phyloP scores from a whole-genome alignment of 495 filamentous ascomycete species.

The Xylaria bambusicola region DNA sequence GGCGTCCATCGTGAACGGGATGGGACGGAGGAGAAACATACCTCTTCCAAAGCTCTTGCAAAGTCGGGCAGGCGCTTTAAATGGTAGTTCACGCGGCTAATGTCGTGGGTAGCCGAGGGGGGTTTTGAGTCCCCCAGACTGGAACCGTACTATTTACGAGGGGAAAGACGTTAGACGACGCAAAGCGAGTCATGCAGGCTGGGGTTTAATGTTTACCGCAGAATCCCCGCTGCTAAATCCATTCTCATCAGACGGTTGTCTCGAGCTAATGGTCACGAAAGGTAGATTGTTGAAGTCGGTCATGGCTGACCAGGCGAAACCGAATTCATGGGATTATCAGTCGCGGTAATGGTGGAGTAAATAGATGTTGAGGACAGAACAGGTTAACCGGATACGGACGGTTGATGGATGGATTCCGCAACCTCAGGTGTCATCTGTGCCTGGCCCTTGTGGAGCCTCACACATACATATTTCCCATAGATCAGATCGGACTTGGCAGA shows the following conservation, averaged over 20 bases:
- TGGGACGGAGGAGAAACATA: slow-evolving; percentile 30
- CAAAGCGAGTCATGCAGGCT: no score
- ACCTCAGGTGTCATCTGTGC: slow-evolving; percentile 3
- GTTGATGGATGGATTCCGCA: background rate
- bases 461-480: background rate
- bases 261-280: slow-evolving; percentile 48
- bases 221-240: slow-evolving; percentile 50
- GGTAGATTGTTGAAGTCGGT: slow-evolving; percentile 37
- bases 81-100: slow-evolving; percentile 54
- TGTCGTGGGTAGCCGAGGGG: slow-evolving; percentile 52
- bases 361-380: background rate
- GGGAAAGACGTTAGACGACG: slow-evolving; percentile 21
- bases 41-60: slow-evolving; percentile 49
- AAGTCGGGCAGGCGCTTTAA: slow-evolving; percentile 52
- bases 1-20: background rate
- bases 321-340: background rate
- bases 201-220: no score
- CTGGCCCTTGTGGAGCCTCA: background rate
- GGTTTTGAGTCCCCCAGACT: slow-evolving; percentile 38
- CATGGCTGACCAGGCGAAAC: slow-evolving; percentile 18
- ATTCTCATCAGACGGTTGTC: slow-evolving; percentile 42
- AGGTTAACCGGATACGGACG: slow-evolving; percentile 17
- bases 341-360: slow-evolving; percentile 1
- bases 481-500: background rate
- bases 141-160: slow-evolving; percentile 46